Percentiles rank a stretch among this genome's conserved stretches.
These are phyloP conservation scores for Nicotiana undulata DNA, from an alignment of 257 asterid genomes.

Conservation along the genomic window DNA sequence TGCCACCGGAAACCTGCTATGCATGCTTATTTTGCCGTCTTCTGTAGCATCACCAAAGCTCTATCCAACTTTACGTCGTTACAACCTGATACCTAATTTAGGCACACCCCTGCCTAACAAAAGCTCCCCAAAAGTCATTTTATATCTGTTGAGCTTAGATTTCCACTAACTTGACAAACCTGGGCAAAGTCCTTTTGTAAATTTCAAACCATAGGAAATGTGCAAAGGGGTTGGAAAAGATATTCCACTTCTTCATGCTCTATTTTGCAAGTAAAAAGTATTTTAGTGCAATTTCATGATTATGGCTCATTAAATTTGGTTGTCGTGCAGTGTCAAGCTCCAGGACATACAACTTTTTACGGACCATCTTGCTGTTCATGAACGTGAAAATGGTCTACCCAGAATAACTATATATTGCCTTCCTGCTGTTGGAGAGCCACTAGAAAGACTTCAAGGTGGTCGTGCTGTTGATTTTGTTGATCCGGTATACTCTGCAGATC, in stretches of 20 bases:
- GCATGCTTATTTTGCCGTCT: no score
- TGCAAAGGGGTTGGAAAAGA: background rate
- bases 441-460: constrained; percentile 60
- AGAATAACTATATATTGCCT: constrained; percentile 57
- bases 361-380: constrained; percentile 73
- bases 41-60: no score
- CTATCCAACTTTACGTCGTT: background rate
- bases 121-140: background rate
- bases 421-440: constrained; percentile 70
- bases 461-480: constrained; percentile 60
- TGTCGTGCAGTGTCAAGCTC: constrained; percentile 63
- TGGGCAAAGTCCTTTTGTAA: background rate
- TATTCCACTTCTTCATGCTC: background rate
- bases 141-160: background rate
- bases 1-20: no score
- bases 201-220: background rate
- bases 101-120: background rate
- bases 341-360: constrained; percentile 67
- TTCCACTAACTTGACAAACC: background rate
- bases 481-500: constrained; percentile 61
- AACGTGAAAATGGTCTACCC: constrained; percentile 78
- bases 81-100: background rate
- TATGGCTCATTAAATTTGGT: background rate
- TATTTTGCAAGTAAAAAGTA: background rate
- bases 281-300: background rate